phyloP scores from a whole-genome alignment of 202 grass and related monocot genomes.

The Panicum virgatum region DNA sequence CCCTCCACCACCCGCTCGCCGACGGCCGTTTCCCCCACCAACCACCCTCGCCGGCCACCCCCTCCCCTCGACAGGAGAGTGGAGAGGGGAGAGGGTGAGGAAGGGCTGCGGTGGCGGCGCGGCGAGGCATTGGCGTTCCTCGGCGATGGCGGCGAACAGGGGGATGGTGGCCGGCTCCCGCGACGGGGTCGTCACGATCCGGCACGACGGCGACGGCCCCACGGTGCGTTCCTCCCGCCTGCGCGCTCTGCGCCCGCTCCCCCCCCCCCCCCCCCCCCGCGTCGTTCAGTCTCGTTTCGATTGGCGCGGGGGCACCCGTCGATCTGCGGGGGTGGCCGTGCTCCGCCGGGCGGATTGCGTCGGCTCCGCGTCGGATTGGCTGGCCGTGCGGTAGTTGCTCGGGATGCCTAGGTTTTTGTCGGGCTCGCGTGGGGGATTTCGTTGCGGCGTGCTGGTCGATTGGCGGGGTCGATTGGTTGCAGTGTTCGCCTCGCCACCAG shows the following conservation, averaged over 20 bases:
- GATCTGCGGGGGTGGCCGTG: not conserved
- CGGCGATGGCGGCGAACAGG: slow-evolving; percentile 42
- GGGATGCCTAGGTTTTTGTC: slow-evolving; percentile 1
- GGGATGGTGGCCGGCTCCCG: slow-evolving; percentile 59
- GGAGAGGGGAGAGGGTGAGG: no score
- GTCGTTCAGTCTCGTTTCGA: not conserved
- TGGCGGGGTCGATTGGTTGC: not conserved
- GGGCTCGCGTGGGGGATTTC: not conserved
- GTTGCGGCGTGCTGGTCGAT: not conserved
- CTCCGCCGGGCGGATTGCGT: not conserved
- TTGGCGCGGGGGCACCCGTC: not conserved
- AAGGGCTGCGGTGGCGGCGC: no score
- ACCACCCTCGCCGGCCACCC: not conserved
- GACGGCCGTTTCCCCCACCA: no score
- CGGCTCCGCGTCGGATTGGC: not conserved
- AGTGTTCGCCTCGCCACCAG: not conserved
- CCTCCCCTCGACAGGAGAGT: not conserved
- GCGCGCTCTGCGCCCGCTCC: not conserved
- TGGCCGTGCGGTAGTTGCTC: not conserved
- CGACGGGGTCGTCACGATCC: slow-evolving; percentile 55
- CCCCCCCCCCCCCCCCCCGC: not conserved
- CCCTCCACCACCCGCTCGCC: no score
- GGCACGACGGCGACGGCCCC: slow-evolving; percentile 39
- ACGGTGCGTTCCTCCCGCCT: slow-evolving; percentile 14
- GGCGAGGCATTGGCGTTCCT: not conserved